Evolutionary conservation across 139 green algal genomes (phyloP).

Genomic region (Chlamydomonas sphaeroides): DNA sequence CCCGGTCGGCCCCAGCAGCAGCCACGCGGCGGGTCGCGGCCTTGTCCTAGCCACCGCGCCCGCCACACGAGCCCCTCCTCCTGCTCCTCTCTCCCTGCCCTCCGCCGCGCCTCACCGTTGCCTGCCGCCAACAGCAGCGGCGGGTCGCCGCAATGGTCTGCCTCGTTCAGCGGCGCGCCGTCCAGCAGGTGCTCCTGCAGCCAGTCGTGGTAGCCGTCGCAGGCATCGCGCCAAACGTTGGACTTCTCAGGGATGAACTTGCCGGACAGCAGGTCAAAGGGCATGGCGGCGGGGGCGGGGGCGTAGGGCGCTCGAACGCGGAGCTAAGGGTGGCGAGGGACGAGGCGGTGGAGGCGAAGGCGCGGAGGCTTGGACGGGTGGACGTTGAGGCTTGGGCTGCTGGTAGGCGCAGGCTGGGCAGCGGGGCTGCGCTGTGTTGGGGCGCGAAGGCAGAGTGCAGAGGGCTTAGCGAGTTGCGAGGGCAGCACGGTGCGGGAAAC

Average conservation of each 20-base stretch:
- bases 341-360: not conserved
- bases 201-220: constrained; percentile 96
- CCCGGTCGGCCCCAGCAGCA: too few relatives aligned
- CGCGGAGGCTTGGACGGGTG: too few relatives aligned
- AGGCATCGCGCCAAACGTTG: constrained; percentile 97
- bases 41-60: too few relatives aligned
- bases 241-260: constrained; percentile 95
- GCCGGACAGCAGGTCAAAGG: constrained; percentile 81
- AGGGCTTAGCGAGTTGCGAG: too few relatives aligned
- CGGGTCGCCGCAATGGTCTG: constrained; percentile 93
- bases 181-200: constrained; percentile 92
- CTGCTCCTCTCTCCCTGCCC: not conserved
- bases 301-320: not conserved
- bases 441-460: too few relatives aligned
- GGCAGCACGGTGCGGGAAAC: too few relatives aligned
- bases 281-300: too few relatives aligned
- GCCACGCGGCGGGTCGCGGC: too few relatives aligned
- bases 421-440: too few relatives aligned
- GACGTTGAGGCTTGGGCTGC: too few relatives aligned
- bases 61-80: not conserved
- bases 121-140: constrained; percentile 90
- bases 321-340: too few relatives aligned
- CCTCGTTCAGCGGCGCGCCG: constrained; percentile 91
- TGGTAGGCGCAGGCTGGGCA: too few relatives aligned
- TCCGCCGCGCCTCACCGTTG: constrained; percentile 69